These are phyloP conservation scores for Cryptococcus hybrid DNA, from an alignment of 1,284 basidiomycete genomes.

Conservation along the genomic window DNA sequence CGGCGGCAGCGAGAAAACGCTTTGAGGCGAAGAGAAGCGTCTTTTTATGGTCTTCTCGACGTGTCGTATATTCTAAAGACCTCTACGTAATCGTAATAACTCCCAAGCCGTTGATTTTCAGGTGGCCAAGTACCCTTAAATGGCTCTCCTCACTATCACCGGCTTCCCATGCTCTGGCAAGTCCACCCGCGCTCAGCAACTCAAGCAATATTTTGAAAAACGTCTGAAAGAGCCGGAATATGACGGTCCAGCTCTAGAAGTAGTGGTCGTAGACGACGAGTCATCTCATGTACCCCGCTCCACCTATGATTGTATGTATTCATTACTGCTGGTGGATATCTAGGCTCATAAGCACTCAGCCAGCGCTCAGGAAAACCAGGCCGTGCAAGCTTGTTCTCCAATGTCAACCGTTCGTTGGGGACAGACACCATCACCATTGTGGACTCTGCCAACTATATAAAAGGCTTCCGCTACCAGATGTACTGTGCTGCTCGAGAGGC, in stretches of 20 bases:
- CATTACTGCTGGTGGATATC: neutral
- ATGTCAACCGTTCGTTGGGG: conserved; percentile 72
- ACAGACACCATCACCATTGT: conserved; percentile 78
- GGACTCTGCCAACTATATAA: conserved; percentile 94
- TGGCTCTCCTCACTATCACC: conserved; percentile 93
- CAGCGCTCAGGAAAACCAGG: conserved; percentile 79
- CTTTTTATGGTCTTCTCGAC: too few species aligned
- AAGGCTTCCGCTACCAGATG: conserved; percentile 94
- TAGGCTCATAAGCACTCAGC: conserved; percentile 54
- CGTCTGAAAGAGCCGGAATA: conserved; percentile 58
- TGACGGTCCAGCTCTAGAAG: conserved; percentile 57
- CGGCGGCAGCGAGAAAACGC: neutral
- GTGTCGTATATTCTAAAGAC: neutral
- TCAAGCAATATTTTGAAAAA: conserved; percentile 61
- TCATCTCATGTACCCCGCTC: conserved; percentile 62
- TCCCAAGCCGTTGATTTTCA: neutral
- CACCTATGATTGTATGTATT: conserved; percentile 70
- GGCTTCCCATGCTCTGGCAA: conserved; percentile 90
- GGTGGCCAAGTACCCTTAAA: conserved; percentile 39
- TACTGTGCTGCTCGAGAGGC: conserved; percentile 92
- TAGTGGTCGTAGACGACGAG: conserved; percentile 77
- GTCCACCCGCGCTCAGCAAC: conserved; percentile 65
- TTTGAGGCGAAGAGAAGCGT: neutral
- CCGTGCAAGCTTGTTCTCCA: conserved; percentile 80
- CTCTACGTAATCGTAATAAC: neutral